Base-by-base conservation (phyloP, 257 asterid genomes). In the Lantana camara region DNA sequence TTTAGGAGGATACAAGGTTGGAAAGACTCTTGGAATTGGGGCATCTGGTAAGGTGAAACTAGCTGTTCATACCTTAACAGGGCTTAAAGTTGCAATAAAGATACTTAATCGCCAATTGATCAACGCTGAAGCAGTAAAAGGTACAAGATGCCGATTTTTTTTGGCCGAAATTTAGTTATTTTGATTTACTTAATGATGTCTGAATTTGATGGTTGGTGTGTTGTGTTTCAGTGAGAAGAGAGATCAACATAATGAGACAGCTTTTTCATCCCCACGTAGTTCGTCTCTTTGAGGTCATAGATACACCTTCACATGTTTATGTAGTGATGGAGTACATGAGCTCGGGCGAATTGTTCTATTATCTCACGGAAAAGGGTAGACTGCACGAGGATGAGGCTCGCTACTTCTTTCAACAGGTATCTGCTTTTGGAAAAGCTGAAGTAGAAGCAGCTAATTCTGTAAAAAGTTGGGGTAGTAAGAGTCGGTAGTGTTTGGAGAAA, bases 231-330 rank as follows among this genome's bases (percentile, higher is more conserved):
- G 92, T 82, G 50, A 76, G 77, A 57, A 73, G 75, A 73, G 90
- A 85, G 73, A 85, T 84, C 75, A 75, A 68, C 58, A 82, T 87
- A 52, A 65, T 79, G 90, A 80, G 77, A 64, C 72, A 60, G 52
- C 87, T 87, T 7, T 45, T 32, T 17, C 95, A 87, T 79, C 95
- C 92, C 23, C 92, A 82, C 75, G 20, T 87, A 4, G 79, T 83
- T 56, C 93, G 88, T 21, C 81, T 82, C 49, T 87, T 71, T 74
- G 96, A 87, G 74, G 90, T 85, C 64, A 81, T 82, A 52, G 88
- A 87, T 44, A 87, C 90, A 13, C 83, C 81, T 8, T 65, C 82
- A 23, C 47, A 77, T 11, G 82, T 87, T 17, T 87, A 80, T 64
- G 71, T 79, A 17, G 93, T 82, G 54, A 87, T 84, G 96, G 96